Conservation (phyloP, 225 moss, liverwort and hornwort species). For the Climacium dendroides region DNA sequence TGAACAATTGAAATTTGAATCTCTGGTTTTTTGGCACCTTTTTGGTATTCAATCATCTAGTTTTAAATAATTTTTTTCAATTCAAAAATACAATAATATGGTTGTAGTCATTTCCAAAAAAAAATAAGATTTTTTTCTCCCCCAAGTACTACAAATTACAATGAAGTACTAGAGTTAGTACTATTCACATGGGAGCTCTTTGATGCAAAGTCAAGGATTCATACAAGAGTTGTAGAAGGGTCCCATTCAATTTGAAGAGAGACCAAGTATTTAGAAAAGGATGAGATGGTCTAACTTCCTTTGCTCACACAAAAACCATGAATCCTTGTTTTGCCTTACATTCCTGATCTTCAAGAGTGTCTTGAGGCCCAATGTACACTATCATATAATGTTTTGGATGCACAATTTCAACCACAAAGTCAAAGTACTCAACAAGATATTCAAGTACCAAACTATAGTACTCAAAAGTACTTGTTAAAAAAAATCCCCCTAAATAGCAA, state of each 20-base stretch:
- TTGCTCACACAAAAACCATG: neutral
- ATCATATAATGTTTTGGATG: accelerated
- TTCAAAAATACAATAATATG: neutral
- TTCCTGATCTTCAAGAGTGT: neutral
- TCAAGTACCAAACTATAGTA: neutral
- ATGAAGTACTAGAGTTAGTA: neutral
- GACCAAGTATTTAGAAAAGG: neutral
- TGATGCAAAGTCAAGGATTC: neutral
- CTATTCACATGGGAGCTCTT: neutral
- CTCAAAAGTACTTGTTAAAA: no score
- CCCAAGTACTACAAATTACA: neutral
- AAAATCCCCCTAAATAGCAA: neutral
- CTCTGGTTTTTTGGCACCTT: neutral
- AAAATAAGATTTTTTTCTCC: neutral
- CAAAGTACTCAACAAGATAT: neutral
- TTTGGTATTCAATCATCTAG: no score
- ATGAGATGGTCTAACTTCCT: neutral
- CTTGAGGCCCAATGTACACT: accelerated
- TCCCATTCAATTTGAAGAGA: neutral
- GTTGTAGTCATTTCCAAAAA: neutral
- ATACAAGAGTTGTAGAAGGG: neutral
- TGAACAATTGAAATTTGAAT: neutral
- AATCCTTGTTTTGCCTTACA: neutral
- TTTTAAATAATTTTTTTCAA: neutral
- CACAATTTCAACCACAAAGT: neutral